A percentile compares a stretch with the other conserved stretches of the same genome.
Evolutionary conservation across 441 rosid genomes (phyloP).

Genomic region (Francoa sonchifolia): DNA sequence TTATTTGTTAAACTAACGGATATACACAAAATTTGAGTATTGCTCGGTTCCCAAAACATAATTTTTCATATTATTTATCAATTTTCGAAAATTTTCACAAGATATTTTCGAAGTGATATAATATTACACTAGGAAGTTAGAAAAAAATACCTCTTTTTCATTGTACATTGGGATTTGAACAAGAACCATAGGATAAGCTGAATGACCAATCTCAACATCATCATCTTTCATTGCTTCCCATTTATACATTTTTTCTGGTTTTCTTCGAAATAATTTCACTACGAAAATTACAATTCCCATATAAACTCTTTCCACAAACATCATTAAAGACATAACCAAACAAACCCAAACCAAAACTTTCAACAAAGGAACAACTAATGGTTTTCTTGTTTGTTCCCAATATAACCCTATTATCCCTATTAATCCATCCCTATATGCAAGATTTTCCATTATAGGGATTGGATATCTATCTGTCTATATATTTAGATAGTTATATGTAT

Average conservation of each 20-base stretch:
- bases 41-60: too few relatives aligned
- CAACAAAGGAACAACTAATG: not conserved
- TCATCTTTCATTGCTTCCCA: slow-evolving; percentile 52
- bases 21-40: too few relatives aligned
- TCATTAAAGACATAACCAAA: not conserved
- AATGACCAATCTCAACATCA: slow-evolving; percentile 42
- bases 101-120: too few relatives aligned
- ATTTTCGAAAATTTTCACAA: too few relatives aligned
- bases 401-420: not conserved
- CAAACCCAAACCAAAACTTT: not conserved
- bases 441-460: too few relatives aligned
- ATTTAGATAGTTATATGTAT: too few relatives aligned
- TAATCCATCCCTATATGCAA: too few relatives aligned
- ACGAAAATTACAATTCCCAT: not conserved
- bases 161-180: slow-evolving; percentile 72
- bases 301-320: not conserved
- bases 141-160: slow-evolving; percentile 38
- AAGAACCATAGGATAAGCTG: slow-evolving; percentile 43
- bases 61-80: too few relatives aligned
- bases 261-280: not conserved
- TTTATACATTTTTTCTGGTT: slow-evolving; percentile 38
- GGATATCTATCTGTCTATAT: too few relatives aligned
- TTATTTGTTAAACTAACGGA: too few relatives aligned
- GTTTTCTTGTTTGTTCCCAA: not conserved
- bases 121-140: too few relatives aligned